Conservation (phyloP, 2,329 filamentous ascomycete genomes). For the Scedosporium apiospermum region DNA sequence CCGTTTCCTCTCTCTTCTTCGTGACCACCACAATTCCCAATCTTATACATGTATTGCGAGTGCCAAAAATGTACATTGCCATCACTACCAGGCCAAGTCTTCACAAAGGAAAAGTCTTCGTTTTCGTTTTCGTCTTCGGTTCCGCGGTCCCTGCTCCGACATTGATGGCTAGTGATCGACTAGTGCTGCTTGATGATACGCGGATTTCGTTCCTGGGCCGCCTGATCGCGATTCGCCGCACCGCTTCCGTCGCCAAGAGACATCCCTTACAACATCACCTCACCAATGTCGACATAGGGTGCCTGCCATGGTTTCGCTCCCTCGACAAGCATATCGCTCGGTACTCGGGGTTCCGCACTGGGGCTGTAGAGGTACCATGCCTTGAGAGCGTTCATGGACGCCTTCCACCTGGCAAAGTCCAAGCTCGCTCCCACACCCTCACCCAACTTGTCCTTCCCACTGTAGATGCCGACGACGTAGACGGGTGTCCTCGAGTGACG, state of each 20-base stretch:
- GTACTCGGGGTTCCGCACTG: constrained; percentile 50
- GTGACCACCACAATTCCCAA: not conserved
- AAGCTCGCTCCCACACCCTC: constrained; percentile 78
- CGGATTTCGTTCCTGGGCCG: not conserved
- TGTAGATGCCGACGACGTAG: constrained; percentile 89
- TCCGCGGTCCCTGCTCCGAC: not conserved
- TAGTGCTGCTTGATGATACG: not conserved
- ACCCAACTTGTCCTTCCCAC: constrained; percentile 80
- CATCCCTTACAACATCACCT: constrained; percentile 40
- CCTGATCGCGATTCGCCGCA: no score
- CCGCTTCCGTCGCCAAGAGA: not conserved
- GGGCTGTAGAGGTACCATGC: constrained; percentile 96
- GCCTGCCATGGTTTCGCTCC: constrained; percentile 56
- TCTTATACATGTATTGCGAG: not conserved
- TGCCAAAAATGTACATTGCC: not conserved
- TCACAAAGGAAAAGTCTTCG: not conserved
- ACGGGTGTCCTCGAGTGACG: constrained; percentile 77
- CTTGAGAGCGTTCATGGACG: constrained; percentile 79
- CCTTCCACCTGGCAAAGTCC: constrained; percentile 66
- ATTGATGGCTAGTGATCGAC: not conserved
- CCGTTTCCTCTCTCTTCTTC: not conserved
- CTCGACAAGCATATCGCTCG: constrained; percentile 58
- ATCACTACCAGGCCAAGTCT: not conserved
- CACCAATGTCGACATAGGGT: constrained; percentile 60
- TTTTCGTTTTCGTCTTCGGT: not conserved